phyloP scores from a whole-genome alignment of 108 stramenopile species.

The Pseudonitzschia pungens region DNA sequence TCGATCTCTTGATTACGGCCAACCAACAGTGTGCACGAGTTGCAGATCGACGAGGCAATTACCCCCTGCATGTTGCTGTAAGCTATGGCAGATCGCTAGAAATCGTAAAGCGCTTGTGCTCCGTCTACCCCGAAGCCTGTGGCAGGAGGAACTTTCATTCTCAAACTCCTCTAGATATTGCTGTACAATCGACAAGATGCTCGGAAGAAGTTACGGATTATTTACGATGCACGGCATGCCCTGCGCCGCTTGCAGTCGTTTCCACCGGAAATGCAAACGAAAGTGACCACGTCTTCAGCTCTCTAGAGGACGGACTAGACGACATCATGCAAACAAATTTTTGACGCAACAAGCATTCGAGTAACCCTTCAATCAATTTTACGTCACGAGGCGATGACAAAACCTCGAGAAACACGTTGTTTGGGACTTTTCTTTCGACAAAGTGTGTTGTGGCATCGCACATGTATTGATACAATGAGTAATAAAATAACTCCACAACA shows the following conservation, averaged over 20 bases:
- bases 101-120: slow-evolving; percentile 24
- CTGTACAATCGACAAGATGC: slow-evolving; percentile 31
- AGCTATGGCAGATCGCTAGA: slow-evolving; percentile 13
- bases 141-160: slow-evolving; percentile 48
- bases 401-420: too few relatives aligned
- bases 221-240: slow-evolving; percentile 28
- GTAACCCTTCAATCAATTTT: too few relatives aligned
- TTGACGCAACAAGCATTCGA: not conserved
- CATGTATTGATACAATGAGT: too few relatives aligned
- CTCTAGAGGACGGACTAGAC: slow-evolving; percentile 34
- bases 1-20: slow-evolving; percentile 31
- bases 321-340: slow-evolving; percentile 38
- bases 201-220: slow-evolving; percentile 43
- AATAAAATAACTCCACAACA: too few relatives aligned
- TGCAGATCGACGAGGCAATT: slow-evolving; percentile 38
- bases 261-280: too few relatives aligned
- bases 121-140: slow-evolving; percentile 35
- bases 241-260: too few relatives aligned
- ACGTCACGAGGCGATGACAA: too few relatives aligned
- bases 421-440: too few relatives aligned
- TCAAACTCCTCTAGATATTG: slow-evolving; percentile 52
- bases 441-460: too few relatives aligned
- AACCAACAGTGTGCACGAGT: slow-evolving; percentile 36
- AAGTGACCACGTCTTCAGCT: too few relatives aligned
- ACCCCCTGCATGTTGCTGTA: slow-evolving; percentile 46